Evolutionary conservation across 257 asterid genomes (phyloP), one percentile per base, ranked within the genome.

Genomic region (Prunella vulgaris): DNA sequence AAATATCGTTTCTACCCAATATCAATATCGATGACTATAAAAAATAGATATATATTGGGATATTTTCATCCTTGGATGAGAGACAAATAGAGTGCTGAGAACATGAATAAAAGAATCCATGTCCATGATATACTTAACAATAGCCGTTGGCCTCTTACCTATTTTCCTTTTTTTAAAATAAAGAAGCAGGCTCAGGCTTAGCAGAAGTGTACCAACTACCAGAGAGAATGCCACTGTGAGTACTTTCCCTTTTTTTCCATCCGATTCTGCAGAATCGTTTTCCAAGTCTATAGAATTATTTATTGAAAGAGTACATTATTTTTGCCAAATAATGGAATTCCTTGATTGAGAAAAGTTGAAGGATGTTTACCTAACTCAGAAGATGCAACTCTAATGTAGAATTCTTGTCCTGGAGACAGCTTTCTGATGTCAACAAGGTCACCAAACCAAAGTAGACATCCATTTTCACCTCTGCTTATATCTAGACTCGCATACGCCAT

Each of bases 371-470:
- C 76, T 49, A 63, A 4, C 27, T 69, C 79, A 1, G 76, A 46
- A 38, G 82, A 42, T 32, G 78, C 66, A 54, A 72, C 44, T 20
- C 71, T 37, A 0, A 73, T 54, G 33, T 53, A 64, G 33, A 73
- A 17, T 2, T 53, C 77, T 14, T 61, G 64, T 4, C 72, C 77
- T 1, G 49, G 57, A 12, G 71, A 53, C 2, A 17, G 5, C 5
- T 6, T 32, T 53, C 49, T 52, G 10, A 72, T 64, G 49, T 53
- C 71, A 12, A n/a, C 8, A 17, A 72, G 71, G 1, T 64, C 76
- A n/a, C 25, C 59, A 13, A 63, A 72, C 77, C 77, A 72, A 24
- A 53, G 64, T 4, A 72, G 44, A 15, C 77, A 72, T 52, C 77
- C 77, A 2, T 7, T 53, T 10, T 28, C 60, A 7, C 61, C 61